A percentile compares a stretch with the other conserved stretches of the same genome.
These are phyloP conservation scores for Gossypium longicalyx DNA, from an alignment of 345 rosid species.

Conservation along the genomic window DNA sequence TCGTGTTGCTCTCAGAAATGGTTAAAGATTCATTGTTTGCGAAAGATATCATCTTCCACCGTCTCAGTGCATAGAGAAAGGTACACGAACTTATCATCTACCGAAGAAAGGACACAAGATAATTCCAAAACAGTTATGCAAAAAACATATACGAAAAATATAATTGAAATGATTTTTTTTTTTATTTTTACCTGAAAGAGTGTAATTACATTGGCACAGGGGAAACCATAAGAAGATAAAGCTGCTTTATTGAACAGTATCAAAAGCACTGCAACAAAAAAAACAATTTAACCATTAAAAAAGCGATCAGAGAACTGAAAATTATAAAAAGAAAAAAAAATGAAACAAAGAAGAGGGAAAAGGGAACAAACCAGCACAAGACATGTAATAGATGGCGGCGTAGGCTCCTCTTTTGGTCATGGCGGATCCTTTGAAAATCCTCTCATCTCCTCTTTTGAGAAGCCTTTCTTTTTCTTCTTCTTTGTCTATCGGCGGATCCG, in stretches of 20 bases:
- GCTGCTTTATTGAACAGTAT: constrained; percentile 97
- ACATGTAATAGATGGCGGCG: constrained; percentile 91
- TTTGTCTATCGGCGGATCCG: constrained; percentile 46
- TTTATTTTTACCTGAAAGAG: constrained; percentile 70
- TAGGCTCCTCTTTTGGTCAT: constrained; percentile 86
- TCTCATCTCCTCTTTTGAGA: constrained; percentile 57
- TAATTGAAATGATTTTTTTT: neutral
- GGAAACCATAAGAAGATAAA: constrained; percentile 85
- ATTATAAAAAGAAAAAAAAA: neutral
- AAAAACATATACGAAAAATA: neutral
- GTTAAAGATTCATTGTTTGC: constrained; percentile 46
- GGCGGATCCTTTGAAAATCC: constrained; percentile 80
- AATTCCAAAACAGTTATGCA: neutral
- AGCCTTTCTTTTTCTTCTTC: constrained; percentile 58
- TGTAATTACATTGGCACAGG: constrained; percentile 83
- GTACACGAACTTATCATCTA: constrained; percentile 83
- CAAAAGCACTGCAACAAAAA: constrained; percentile 65
- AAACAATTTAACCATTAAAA: neutral
- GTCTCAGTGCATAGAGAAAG: constrained; percentile 63
- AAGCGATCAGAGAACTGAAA: neutral
- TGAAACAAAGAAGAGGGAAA: neutral
- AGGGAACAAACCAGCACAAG: constrained; percentile 67
- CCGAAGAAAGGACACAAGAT: neutral
- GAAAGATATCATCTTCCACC: constrained; percentile 66
- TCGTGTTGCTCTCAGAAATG: constrained; percentile 39